Evolutionary conservation across 176 grass and related monocot species (phyloP), one percentile per base, ranked within the genome.

Genomic region (Musa schizocarpa): DNA sequence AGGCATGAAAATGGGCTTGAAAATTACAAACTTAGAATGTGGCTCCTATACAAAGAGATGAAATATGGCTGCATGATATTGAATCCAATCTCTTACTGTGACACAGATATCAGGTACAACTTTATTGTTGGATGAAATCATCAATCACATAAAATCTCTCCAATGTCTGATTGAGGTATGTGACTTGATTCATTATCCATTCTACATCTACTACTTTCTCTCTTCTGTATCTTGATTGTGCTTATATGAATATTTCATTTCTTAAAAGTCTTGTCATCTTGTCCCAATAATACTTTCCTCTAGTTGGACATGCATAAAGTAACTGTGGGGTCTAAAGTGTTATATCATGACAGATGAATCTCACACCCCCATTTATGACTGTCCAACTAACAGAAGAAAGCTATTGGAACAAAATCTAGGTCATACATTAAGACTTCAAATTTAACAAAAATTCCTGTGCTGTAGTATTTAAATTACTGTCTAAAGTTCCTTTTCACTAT

Each of bases 121-220:
- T 52, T 52, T 92, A 62, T 87, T 96, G 79, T 69, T 96, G 66
- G 93, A 96, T 81, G 93, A 96, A 86, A 96, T 96, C 74, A 96
- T 96, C 70, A 96, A 90, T 65, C 89, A 96, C 83, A 89, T 96
- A 74, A 89, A 92, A 26, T 96, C 85, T 51, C 93, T 96, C 25
- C 93, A 96, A 77, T 82, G 93, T 11, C 87, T 90, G 81, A 87
- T 96, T 19, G 87, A 96, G 93, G 93, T 92, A 92, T 53, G 48
- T 74, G 54, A 54, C 80, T 19, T 53, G 14, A 66, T 26, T 75
- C 56, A 34, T 65, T 53, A 62, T 78, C 27, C 25, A 77, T 8
- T 56, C 29, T 51, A 76, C 52, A 9, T 9, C 52, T 11, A 19
- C 27, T 20, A 34, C 11, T 17, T 57, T 5, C 62, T 84, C 57